Evolutionary conservation across 805 yeast genomes (phyloP), one percentile per base, ranked within the genome.

Genomic region (Cephaloascus albidus): DNA sequence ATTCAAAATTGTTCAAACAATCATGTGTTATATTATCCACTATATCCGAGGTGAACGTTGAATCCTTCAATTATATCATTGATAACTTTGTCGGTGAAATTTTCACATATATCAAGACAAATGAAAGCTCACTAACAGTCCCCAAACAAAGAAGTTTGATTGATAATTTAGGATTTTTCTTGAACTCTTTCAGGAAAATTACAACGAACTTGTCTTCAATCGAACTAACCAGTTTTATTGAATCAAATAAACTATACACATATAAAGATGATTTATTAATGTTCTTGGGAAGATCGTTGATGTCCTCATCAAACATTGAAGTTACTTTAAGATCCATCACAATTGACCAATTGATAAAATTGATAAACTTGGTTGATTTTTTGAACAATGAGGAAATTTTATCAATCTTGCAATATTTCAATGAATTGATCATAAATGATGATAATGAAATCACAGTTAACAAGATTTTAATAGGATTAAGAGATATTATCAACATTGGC

Each of bases 201-300:
- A 50, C 51, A n/a, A 55, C 65, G 2, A 57, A 60, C 42, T 70
- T 70, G 47, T 4, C 38, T 10, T 45, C 46, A 10, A 38, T 20
- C 4, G 27, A 23, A 5, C 19, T 31, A 18, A 15, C 35, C 4
- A 37, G 32, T 20, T 50, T 49, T 33, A 30, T 44, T 6, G 18
- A 38, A 20, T 45, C 45, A 18, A 72, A 69, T 43, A 57, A 66
- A 6, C 54, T 85, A 38, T 47, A 57, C 14, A 47, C 54, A 5
- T 73, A 61, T 54, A 79, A 83, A 44, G 95, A 88, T 49, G 78
- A 78, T 32, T 62, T 89, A 14, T 58, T 88, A 23, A 74, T 79
- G 39, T 62, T 81, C 34, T 55, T 86, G 46, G 78, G 88, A n/a
- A 80, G 76, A 50, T 70, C 85, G 4, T 64, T 89, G 37, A 74